phyloP scores from a whole-genome alignment of 2,329 filamentous ascomycete species.

The Diaporthe batatas region DNA sequence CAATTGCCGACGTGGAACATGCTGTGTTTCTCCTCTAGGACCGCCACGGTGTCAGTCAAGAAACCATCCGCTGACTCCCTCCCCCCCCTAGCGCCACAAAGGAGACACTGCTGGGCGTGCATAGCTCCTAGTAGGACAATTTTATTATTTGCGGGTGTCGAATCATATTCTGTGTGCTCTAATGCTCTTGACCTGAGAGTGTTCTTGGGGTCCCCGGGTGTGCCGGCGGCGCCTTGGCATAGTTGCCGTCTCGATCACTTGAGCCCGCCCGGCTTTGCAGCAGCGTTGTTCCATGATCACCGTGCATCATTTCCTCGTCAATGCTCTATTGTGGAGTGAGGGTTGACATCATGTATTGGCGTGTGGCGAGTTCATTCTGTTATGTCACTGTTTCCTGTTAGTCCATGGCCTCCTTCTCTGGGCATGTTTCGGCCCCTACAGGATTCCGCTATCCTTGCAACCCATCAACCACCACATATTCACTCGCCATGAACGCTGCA shows the following conservation, averaged over 20 bases:
- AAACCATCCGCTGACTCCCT: not conserved
- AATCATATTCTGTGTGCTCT: not conserved
- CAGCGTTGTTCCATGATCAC: not conserved
- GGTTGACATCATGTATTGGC: conserved; percentile 4
- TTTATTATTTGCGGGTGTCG: not conserved
- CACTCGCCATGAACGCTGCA: not conserved
- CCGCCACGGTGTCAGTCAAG: not conserved
- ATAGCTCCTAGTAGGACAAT: not conserved
- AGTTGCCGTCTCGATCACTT: not conserved
- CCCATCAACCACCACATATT: not conserved
- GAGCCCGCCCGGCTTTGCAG: not conserved
- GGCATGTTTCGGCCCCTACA: conserved; percentile 30
- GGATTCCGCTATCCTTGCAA: conserved; percentile 16
- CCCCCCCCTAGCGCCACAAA: not conserved
- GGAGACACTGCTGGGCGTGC: not conserved
- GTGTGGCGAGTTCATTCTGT: conserved; percentile 22
- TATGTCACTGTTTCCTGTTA: conserved; percentile 9
- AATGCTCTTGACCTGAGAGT: too few species aligned
- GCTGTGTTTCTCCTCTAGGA: conserved; percentile 25
- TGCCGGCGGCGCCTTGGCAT: conserved; percentile 8
- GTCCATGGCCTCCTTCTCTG: conserved; percentile 1
- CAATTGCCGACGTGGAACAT: conserved; percentile 6
- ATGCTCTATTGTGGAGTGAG: not conserved
- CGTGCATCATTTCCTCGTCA: not conserved
- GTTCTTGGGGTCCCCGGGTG: not conserved